Evolutionary conservation across 768 basidiomycete genomes (phyloP), one percentile per base, ranked within the genome.

Genomic region (Podaxis sp.): DNA sequence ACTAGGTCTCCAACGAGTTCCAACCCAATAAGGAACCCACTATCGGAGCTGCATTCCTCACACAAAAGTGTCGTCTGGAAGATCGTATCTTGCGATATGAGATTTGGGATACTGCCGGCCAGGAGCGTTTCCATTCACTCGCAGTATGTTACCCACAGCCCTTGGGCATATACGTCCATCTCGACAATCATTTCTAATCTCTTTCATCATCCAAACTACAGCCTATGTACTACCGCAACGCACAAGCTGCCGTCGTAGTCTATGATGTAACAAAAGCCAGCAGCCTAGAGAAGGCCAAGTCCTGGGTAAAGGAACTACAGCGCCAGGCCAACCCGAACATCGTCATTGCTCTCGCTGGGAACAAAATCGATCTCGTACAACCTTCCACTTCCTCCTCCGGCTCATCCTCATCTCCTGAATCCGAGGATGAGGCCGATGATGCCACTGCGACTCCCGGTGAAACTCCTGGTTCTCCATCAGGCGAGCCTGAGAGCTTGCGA

Each of bases 191-290:
- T 21, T 46, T 28, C 53, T 55, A 50, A 60, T 50, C 50, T 58
- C 57, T 40, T 58, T 51, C 21, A 64, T 56, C 59, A n/a, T 27
- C 51, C 47, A 27, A 23, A 18, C 32, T 54, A 44, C 62, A 93
- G 91, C 96, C 97, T 50, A 98, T 98, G 96, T 97, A 97, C 73
- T 98, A 97, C 74, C 91, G 97, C 69, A 98, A 98, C 69, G 94
- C 96, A 6, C 93, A 95, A 73, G 95, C 96, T 3, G 96, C 96
- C 35, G 95, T 98, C 44, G 97, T 99, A 7, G 96, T 98, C 18
- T 98, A 98, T 73, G 97, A 98, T 72, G 88, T 98, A 59, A 98
- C 96, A 53, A 97, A 98, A 75, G 91, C 93, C 48, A 84, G 90
- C 60, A 96, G 94, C 69, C 81, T 99, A 61, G 96, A 98, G 74